Evolutionary conservation across 2,329 filamentous ascomycete species (phyloP), one percentile per base, ranked within the genome.

Genomic region (Apiospora marii): DNA sequence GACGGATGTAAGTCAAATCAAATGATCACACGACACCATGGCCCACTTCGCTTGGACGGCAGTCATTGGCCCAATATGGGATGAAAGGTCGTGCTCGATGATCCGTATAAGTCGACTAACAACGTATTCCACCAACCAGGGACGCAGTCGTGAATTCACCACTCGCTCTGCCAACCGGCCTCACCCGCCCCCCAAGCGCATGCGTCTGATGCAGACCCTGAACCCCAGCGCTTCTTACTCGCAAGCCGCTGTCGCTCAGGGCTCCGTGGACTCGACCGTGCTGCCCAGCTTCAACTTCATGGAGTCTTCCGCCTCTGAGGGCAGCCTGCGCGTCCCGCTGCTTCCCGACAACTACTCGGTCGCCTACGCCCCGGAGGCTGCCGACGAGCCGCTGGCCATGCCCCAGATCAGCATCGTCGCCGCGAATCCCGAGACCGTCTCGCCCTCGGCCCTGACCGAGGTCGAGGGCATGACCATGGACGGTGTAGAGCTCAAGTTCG

Each of bases 121-220:
- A 64, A 64, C 19, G 58, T 22, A n/a, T n/a, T n/a, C 22, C 8
- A 37, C 19, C 58, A 12, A 10, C n/a, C 34, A 64, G 58, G 58
- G 58, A 78, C 79, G 79, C 48, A 69, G 79, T 27, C 80, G 80
- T 70, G 77, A 78, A 69, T 76, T 81, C 51, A 78, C 77, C 70
- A 81, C 80, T 37, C 80, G 80, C 64, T 78, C 79, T 74, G 82
- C 85, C 73, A 80, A 80, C 74, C 74, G 78, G 69, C 76, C 78
- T 73, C 73, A 80, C 73, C 82, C 77, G 74, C 85, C 77, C 76
- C 82, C 79, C 78, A 85, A 85, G 75, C 82, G 82, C 73, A 83
- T 87, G 77, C 90, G 89, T 53, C 82, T 92, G 72, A 92, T 92
- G 90, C 90, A 92, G 83, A 89, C 87, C 78, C 91, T 92, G 84